These are phyloP conservation scores for Coemansia sp. DNA, from an alignment of 192 early-diverging fungal genomes.

Conservation along the genomic window DNA sequence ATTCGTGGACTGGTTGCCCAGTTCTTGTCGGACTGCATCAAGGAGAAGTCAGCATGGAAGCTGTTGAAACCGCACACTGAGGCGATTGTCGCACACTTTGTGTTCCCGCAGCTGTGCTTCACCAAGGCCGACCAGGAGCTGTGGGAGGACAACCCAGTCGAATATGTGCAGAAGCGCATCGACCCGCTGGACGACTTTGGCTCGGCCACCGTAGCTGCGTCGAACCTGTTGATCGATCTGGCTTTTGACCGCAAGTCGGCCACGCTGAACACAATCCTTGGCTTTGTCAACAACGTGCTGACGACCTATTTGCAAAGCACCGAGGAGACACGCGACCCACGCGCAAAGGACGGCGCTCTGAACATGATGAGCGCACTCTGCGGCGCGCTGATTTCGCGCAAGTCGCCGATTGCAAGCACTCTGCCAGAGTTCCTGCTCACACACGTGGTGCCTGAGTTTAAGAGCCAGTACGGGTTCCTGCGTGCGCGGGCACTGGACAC, in stretches of 20 bases:
- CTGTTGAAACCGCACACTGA: conserved; percentile 84
- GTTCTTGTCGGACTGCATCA: conserved; percentile 82
- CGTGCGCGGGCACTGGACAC: conserved; percentile 70
- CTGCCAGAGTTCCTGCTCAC: conserved; percentile 85
- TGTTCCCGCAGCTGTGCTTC: conserved; percentile 94
- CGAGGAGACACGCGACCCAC: conserved; percentile 67
- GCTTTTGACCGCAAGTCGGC: conserved; percentile 75
- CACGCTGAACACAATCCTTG: conserved; percentile 78
- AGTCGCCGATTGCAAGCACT: conserved; percentile 69
- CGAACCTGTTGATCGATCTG: conserved; percentile 75
- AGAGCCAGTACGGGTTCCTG: conserved; percentile 77
- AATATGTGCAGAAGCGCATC: conserved; percentile 82
- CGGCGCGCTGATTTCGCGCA: conserved; percentile 64
- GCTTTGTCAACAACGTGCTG: conserved; percentile 75
- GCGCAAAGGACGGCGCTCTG: conserved; percentile 88
- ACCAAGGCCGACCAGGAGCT: conserved; percentile 79
- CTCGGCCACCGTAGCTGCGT: conserved; percentile 70
- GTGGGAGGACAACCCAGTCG: conserved; percentile 91
- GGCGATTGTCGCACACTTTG: conserved; percentile 80
- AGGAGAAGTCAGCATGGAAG: conserved; percentile 87
- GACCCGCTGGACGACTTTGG: conserved; percentile 85
- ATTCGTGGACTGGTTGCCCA: no score
- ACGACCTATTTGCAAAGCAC: conserved; percentile 67
- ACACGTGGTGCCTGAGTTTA: conserved; percentile 91
- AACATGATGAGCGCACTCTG: conserved; percentile 81